phyloP scores from a whole-genome alignment of 1,139 yeast species.

The Yamadazyma blattariae region DNA sequence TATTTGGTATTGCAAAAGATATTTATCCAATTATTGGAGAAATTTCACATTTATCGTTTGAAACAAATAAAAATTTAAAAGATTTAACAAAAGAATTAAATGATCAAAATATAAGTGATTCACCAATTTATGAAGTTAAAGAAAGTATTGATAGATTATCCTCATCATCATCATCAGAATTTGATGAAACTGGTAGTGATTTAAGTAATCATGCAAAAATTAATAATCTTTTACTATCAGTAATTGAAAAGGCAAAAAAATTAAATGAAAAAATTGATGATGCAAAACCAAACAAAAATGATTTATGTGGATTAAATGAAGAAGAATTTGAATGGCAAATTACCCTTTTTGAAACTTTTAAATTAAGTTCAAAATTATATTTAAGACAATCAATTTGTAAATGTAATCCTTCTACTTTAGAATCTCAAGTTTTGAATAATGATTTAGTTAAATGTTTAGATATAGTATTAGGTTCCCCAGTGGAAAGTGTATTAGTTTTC shows the following conservation, averaged over 20 bases:
- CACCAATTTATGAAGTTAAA: slow-evolving; percentile 7
- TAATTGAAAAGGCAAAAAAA: slow-evolving; percentile 36
- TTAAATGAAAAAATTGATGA: slow-evolving; percentile 51
- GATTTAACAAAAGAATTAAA: slow-evolving; percentile 11
- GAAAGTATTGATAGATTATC: background rate
- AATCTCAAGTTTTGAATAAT: slow-evolving; percentile 56
- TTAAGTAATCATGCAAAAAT: slow-evolving; percentile 17
- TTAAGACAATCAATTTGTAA: slow-evolving; percentile 61
- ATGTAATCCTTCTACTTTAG: slow-evolving; percentile 61
- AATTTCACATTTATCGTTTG: slow-evolving; percentile 59
- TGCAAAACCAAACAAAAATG: slow-evolving; percentile 53
- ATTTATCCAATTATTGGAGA: slow-evolving; percentile 66
- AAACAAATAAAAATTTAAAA: slow-evolving; percentile 33
- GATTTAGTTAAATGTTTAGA: slow-evolving; percentile 60
- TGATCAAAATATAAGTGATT: slow-evolving; percentile 9
- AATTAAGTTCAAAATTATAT: slow-evolving; percentile 66
- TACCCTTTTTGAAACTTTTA: slow-evolving; percentile 70
- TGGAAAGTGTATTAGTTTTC: slow-evolving; percentile 70
- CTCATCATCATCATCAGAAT: background rate
- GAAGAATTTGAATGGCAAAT: slow-evolving; percentile 64
- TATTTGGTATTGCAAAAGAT: slow-evolving; percentile 71
- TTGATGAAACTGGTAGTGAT: slow-evolving; percentile 16
- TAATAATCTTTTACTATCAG: slow-evolving; percentile 17
- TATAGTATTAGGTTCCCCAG: slow-evolving; percentile 59
- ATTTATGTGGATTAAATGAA: slow-evolving; percentile 45